Evolutionary conservation across 208 protist genomes (phyloP).

Genomic region (Crithidia acanthocephali): DNA sequence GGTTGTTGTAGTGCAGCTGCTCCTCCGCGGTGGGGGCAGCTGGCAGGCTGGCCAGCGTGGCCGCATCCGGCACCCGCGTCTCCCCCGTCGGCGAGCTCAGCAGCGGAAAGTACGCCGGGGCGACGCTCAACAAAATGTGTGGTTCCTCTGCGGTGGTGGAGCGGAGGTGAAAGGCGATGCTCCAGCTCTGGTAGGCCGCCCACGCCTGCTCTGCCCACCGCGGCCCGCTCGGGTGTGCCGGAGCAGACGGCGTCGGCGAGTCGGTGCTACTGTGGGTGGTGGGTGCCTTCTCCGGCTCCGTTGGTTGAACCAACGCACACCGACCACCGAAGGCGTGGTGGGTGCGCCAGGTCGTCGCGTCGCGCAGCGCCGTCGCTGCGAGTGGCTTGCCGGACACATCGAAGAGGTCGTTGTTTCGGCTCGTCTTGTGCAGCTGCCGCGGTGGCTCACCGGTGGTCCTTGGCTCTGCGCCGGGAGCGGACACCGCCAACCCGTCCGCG

Average conservation of each 20-base stretch:
- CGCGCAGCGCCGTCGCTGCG: conserved; percentile 17
- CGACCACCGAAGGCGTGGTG: conserved; percentile 80
- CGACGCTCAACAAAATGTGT: conserved; percentile 74
- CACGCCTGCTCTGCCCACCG: conserved; percentile 25
- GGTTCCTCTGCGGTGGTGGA: conserved; percentile 40
- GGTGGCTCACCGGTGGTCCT: conserved; percentile 13
- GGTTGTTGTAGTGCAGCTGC: conserved; percentile 51
- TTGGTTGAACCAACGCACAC: conserved; percentile 52
- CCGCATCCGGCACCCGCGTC: conserved; percentile 9
- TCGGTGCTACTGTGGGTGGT: not conserved
- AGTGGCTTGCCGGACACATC: conserved; percentile 43
- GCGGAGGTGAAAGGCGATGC: conserved; percentile 45
- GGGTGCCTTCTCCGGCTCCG: no score
- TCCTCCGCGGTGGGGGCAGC: conserved; percentile 42
- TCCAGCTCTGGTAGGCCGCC: conserved; percentile 54
- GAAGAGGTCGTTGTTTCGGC: conserved; percentile 40
- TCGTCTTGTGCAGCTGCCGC: conserved; percentile 31
- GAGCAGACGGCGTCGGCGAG: not conserved
- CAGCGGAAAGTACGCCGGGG: conserved; percentile 61
- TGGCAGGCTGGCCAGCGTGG: conserved; percentile 19
- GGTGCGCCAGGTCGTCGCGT: conserved; percentile 64
- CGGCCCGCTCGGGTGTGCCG: not conserved
- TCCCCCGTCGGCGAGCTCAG: conserved; percentile 27
- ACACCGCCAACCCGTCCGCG: conserved; percentile 35
- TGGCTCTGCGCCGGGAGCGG: not conserved